Evolutionary conservation across 2,329 filamentous ascomycete genomes (phyloP).

Genomic region (Paraconiothyrium brasiliense): DNA sequence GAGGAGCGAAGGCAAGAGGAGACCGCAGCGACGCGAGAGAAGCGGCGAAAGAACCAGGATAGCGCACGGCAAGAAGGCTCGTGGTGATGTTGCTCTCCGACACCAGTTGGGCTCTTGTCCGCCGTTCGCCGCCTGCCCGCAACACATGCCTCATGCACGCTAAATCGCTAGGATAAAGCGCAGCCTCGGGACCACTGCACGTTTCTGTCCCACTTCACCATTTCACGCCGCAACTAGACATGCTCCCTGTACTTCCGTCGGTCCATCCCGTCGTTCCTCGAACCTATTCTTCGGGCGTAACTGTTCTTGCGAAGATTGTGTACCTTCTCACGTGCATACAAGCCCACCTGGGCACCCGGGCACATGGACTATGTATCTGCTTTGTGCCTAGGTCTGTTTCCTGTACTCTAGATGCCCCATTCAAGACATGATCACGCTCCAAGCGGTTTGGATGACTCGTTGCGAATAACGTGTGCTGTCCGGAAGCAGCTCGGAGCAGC

Average conservation of each 20-base stretch:
- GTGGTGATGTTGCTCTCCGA: not conserved
- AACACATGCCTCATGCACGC: not conserved
- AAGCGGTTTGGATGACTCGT: not conserved
- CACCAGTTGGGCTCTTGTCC: slow-evolving; percentile 3
- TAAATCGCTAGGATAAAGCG: not conserved
- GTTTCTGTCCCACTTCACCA: slow-evolving; percentile 9
- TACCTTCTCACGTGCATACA: not conserved
- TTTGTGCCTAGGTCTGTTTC: not conserved
- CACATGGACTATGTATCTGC: not conserved
- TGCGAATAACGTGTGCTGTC: not conserved
- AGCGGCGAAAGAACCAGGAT: not conserved
- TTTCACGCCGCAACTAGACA: not conserved
- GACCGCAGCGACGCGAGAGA: not conserved
- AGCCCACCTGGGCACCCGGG: not conserved
- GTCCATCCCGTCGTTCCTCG: not conserved
- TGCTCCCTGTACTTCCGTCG: not conserved
- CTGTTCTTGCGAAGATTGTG: not conserved
- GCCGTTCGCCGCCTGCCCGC: slow-evolving; percentile 4
- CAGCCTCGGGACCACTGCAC: slow-evolving; percentile 1
- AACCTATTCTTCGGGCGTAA: not conserved
- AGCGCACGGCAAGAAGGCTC: slow-evolving; percentile 3
- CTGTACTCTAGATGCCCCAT: not conserved
- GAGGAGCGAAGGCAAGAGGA: not conserved
- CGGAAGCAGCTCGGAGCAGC: slow-evolving; percentile 9
- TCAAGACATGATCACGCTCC: not conserved